phyloP scores from a whole-genome alignment of 345 rosid species.

The Mallotus nudiflorus region DNA sequence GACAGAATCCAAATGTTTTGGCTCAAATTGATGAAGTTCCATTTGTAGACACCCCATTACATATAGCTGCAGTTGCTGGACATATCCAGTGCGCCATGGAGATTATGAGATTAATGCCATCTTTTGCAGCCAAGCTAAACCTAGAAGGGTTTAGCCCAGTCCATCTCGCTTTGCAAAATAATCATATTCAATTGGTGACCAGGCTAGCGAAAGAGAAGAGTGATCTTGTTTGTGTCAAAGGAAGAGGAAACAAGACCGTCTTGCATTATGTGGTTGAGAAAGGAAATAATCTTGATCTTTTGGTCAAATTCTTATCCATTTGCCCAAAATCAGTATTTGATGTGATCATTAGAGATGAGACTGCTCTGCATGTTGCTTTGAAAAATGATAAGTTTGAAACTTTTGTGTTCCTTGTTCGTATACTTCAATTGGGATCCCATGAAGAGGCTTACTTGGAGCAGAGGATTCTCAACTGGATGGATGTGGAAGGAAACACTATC shows the following conservation, averaged over 20 bases:
- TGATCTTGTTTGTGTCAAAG: too few species aligned
- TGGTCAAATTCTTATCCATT: not conserved
- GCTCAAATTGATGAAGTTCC: conserved; percentile 17
- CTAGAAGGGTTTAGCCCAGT: conserved; percentile 29
- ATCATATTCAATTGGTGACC: conserved; percentile 6
- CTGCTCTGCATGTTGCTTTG: conserved; percentile 29
- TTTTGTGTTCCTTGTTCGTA: conserved; percentile 10
- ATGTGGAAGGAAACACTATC: too few species aligned
- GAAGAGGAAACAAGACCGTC: too few species aligned
- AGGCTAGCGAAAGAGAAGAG: too few species aligned
- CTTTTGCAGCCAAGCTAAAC: conserved; percentile 37
- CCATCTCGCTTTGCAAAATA: conserved; percentile 30
- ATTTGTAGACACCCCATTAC: conserved; percentile 39
- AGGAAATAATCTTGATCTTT: too few species aligned
- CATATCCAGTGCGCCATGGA: conserved; percentile 32
- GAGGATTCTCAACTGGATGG: too few species aligned
- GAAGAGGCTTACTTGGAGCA: not conserved
- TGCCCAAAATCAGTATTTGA: conserved; percentile 29
- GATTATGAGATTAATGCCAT: conserved; percentile 27
- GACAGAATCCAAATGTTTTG: conserved; percentile 23
- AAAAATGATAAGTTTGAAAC: conserved; percentile 3
- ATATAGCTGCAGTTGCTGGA: conserved; percentile 34
- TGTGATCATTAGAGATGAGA: conserved; percentile 7
- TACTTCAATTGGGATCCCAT: not conserved
- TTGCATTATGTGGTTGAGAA: too few species aligned